Base-by-base conservation (phyloP, 2,329 filamentous ascomycete genomes). In the Emmonsiellopsis sp. region DNA sequence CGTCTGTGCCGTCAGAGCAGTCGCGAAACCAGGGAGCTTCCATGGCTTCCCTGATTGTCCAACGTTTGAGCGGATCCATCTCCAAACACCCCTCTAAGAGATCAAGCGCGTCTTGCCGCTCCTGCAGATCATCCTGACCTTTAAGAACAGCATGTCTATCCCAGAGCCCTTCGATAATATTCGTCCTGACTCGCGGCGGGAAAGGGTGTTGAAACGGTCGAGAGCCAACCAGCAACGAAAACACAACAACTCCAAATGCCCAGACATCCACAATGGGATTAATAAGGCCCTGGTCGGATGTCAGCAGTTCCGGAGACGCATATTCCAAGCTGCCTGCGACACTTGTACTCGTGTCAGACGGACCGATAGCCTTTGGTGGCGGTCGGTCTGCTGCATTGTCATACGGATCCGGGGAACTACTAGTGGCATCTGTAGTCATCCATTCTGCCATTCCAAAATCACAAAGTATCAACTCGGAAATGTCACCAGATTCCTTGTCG, bases 371-470 rank as follows among this genome's bases (percentile, higher is more conserved):
- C 55, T 71, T 69, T 6, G 69, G 68, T 31, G 77, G 72, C 51
- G 77, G 74, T 8, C 75, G 68, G 60, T 77, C 74, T 5, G 67
- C 66, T 9, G 67, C 65, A 57, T 72, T 68, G 52, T 73, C 71
- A 53, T 74, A 74, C 6, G 77, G 76, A 55, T 77, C 76, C 10
- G 74, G 70, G 8, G 75, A 74, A 55, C 74, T 17, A 31, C 72
- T 71, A 21, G 76, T 75, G 55, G 75, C 74, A 56, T 82, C 81
- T 53, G 72, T 77, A 21, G 76, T 74, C 57, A 85, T 76, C 71
- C 83, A 86, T 63, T 86, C 83, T 10, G 83, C 82, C 72, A 86
- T 83, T 47, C 83, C 83, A 62, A 86, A 86, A 63, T 86, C 83
- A 65, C 82, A 85, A 5, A 86, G 73, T 4, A 84, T 76, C 6